Evolutionary conservation across 768 basidiomycete species (phyloP).

Genomic region (Podaxis pistillaris): DNA sequence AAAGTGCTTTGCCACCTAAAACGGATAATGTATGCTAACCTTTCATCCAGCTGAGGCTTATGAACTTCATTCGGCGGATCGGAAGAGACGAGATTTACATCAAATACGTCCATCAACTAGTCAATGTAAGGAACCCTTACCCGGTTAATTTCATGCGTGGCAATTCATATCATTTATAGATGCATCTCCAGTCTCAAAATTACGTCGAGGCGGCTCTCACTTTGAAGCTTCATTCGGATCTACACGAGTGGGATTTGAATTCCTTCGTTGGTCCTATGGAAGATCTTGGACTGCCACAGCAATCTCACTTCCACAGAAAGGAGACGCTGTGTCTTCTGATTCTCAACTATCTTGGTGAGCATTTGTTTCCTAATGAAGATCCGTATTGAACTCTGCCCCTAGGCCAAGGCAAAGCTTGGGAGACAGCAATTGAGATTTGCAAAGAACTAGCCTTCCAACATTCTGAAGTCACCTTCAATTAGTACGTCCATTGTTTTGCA

Average conservation of each 20-base stretch:
- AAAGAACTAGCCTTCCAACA: constrained; percentile 90
- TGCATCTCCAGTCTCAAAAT: constrained; percentile 87
- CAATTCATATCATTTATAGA: constrained; percentile 41
- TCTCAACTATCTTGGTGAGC: constrained; percentile 86
- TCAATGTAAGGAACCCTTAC: constrained; percentile 59
- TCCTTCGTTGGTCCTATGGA: constrained; percentile 85
- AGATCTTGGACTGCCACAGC: constrained; percentile 85
- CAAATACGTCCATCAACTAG: constrained; percentile 94
- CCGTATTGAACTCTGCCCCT: not conserved
- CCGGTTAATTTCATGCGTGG: constrained; percentile 1
- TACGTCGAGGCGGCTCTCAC: constrained; percentile 93
- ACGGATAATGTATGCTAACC: constrained; percentile 16
- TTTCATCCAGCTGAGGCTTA: constrained; percentile 66
- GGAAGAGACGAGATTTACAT: constrained; percentile 93
- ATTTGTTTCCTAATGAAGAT: not conserved
- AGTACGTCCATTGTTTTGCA: constrained; percentile 46
- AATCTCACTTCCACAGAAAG: constrained; percentile 92
- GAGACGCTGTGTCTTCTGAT: constrained; percentile 90
- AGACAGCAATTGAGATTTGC: constrained; percentile 89
- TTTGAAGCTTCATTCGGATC: constrained; percentile 89
- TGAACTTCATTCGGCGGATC: constrained; percentile 92
- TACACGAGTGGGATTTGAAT: constrained; percentile 87
- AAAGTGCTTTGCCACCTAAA: constrained; percentile 18
- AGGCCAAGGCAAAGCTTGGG: constrained; percentile 99
- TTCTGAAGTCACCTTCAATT: constrained; percentile 86